Conservation (phyloP, 2,329 filamentous ascomycete genomes). For the Verticillium albo-atrum region DNA sequence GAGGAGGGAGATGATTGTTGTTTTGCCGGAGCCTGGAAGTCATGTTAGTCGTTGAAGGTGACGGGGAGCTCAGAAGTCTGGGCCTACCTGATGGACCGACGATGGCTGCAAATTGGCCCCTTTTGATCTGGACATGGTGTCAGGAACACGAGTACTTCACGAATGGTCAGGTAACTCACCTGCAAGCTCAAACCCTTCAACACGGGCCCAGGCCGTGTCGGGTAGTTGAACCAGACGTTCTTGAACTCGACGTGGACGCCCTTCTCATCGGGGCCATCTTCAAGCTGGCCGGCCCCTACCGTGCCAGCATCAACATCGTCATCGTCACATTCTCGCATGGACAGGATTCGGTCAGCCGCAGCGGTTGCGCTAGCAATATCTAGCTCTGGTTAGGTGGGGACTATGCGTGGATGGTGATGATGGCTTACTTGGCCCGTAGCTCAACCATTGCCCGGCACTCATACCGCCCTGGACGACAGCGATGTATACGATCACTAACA, state of each 20-base stretch:
- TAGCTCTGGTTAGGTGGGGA: background rate
- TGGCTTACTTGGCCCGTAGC: conserved; percentile 10
- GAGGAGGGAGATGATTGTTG: conserved; percentile 47
- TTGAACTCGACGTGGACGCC: conserved; percentile 14
- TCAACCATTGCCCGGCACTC: conserved; percentile 12
- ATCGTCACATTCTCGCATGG: conserved; percentile 18
- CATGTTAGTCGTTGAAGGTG: background rate
- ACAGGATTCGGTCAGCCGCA: conserved; percentile 10
- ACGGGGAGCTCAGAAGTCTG: background rate
- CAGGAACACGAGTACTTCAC: background rate
- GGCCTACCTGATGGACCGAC: conserved; percentile 31
- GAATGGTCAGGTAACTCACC: background rate
- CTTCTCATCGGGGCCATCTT: background rate
- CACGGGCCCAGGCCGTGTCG: conserved; percentile 10
- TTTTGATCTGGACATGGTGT: conserved; percentile 15
- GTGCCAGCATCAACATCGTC: conserved; percentile 26
- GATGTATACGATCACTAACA: conserved; percentile 12
- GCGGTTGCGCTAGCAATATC: conserved; percentile 13
- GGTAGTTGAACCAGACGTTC: conserved; percentile 16
- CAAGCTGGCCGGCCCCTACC: background rate
- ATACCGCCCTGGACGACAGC: conserved; percentile 13
- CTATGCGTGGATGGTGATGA: background rate
- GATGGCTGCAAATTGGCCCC: conserved; percentile 39
- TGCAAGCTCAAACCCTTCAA: background rate
- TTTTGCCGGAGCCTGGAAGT: conserved; percentile 40